Percentiles rank a stretch among this genome's conserved stretches.
These are phyloP conservation scores for Trichoderma koningii DNA, from an alignment of 2,329 filamentous ascomycete species.

Conservation along the genomic window DNA sequence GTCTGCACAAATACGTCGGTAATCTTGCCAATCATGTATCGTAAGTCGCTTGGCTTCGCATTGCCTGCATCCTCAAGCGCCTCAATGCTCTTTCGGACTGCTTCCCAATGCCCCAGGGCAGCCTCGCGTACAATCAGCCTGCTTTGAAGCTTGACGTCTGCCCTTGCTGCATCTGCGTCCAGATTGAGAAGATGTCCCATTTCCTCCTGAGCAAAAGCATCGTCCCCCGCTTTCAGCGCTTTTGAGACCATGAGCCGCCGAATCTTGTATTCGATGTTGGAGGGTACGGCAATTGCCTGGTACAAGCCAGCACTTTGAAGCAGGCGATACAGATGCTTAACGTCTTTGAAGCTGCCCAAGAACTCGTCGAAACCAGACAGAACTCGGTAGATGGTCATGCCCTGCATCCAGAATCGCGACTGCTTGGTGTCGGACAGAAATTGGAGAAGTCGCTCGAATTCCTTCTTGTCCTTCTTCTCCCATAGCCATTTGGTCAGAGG, in stretches of 20 bases:
- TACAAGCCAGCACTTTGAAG: constrained; percentile 39
- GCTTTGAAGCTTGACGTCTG: constrained; percentile 37
- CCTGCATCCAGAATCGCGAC: constrained; percentile 27
- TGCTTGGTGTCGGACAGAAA: constrained; percentile 26
- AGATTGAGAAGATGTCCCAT: constrained; percentile 33
- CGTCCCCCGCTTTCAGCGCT: constrained; percentile 36
- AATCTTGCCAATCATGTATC: constrained; percentile 35
- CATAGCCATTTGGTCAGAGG: constrained; percentile 24
- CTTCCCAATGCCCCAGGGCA: constrained; percentile 35
- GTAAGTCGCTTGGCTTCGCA: constrained; percentile 32
- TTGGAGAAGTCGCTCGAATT: constrained; percentile 25
- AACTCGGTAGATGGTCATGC: constrained; percentile 28
- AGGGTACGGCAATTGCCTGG: constrained; percentile 27
- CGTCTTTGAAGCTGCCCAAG: constrained; percentile 25
- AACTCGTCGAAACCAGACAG: constrained; percentile 23
- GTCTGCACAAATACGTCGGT: constrained; percentile 41
- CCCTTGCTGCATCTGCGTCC: constrained; percentile 28
- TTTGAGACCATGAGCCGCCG: constrained; percentile 36
- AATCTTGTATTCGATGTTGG: constrained; percentile 35
- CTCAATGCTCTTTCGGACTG: constrained; percentile 32
- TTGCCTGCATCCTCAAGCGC: constrained; percentile 30
- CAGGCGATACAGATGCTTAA: constrained; percentile 35
- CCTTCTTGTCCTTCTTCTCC: constrained; percentile 21
- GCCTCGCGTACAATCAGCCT: constrained; percentile 37
- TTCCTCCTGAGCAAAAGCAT: constrained; percentile 35